These are phyloP conservation scores for Penicillium hesseltinei DNA, from an alignment of 2,329 filamentous ascomycete genomes.

Conservation along the genomic window DNA sequence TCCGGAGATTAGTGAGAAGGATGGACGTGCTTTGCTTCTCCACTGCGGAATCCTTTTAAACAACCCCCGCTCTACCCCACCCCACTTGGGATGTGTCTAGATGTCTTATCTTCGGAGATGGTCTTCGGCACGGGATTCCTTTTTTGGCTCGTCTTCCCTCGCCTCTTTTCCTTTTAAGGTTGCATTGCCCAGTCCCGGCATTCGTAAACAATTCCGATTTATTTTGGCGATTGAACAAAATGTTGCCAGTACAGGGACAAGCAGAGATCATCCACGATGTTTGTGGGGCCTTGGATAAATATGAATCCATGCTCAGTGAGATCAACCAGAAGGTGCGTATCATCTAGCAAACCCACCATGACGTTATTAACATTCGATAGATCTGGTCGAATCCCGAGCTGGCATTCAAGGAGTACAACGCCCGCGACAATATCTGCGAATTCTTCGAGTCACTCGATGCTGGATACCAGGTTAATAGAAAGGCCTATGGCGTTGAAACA, in stretches of 20 bases:
- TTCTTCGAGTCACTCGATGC: constrained; percentile 14
- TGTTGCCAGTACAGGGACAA: constrained; percentile 6
- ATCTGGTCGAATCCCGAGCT: constrained; percentile 21
- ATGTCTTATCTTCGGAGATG: neutral
- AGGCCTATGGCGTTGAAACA: constrained; percentile 13
- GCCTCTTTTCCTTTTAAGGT: neutral
- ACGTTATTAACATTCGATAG: neutral
- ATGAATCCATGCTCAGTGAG: constrained; percentile 19
- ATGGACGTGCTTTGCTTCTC: neutral
- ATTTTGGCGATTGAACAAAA: neutral
- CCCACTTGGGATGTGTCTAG: neutral
- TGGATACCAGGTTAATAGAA: constrained; percentile 12
- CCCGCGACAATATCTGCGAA: constrained; percentile 17
- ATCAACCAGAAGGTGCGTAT: constrained; percentile 23
- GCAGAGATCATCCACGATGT: constrained; percentile 11
- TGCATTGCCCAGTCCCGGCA: neutral
- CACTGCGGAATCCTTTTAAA: constrained; percentile 15
- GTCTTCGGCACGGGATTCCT: constrained; percentile 8
- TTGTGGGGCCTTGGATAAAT: constrained; percentile 9
- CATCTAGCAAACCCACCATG: no score
- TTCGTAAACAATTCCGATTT: neutral
- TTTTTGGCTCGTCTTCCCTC: neutral
- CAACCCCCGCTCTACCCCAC: neutral
- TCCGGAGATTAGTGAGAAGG: neutral
- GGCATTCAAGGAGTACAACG: constrained; percentile 16